A percentile compares a stretch with the other conserved stretches of the same genome.
Evolutionary conservation across 495 filamentous ascomycete species (phyloP).

Genomic region (Neurospora sp.): DNA sequence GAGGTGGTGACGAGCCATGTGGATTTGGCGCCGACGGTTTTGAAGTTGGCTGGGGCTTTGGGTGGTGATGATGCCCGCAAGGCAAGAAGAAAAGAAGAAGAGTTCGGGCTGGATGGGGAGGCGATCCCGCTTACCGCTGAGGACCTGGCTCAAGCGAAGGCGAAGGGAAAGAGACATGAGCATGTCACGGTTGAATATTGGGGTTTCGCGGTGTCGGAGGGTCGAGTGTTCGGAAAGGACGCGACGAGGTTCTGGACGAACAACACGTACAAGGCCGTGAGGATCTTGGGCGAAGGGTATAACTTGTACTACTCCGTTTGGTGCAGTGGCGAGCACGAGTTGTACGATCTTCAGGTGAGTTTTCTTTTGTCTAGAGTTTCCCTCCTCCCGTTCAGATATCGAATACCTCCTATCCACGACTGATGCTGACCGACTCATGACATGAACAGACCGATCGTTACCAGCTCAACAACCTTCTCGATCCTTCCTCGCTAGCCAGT

Average conservation of each 20-base stretch:
- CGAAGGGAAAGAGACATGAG: constrained; percentile 36
- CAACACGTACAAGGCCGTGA: constrained; percentile 57
- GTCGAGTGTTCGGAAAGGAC: constrained; percentile 20
- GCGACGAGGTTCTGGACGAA: constrained; percentile 24
- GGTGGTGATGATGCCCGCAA: neutral
- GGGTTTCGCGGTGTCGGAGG: constrained; percentile 45
- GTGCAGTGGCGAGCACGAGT: constrained; percentile 55
- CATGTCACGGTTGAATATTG: constrained; percentile 60
- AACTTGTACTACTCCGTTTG: constrained; percentile 56
- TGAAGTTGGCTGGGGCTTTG: constrained; percentile 42
- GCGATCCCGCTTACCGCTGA: constrained; percentile 39
- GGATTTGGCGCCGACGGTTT: constrained; percentile 58
- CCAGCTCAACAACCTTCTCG: constrained; percentile 50
- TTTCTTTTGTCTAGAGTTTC: neutral
- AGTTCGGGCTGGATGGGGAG: constrained; percentile 42
- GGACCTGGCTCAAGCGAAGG: constrained; percentile 19
- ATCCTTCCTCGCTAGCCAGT: constrained; percentile 8
- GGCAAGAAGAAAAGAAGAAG: neutral
- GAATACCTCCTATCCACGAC: neutral
- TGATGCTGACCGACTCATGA: neutral
- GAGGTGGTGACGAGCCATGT: constrained; percentile 57
- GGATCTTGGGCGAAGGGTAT: constrained; percentile 44
- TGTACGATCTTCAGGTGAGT: constrained; percentile 50
- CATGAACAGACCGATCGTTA: constrained; percentile 46
- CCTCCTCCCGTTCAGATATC: neutral